A percentile compares a stretch with the other conserved stretches of the same genome.
Evolutionary conservation across 179 eudicot species (phyloP).

Genomic region (Silene vulgaris): DNA sequence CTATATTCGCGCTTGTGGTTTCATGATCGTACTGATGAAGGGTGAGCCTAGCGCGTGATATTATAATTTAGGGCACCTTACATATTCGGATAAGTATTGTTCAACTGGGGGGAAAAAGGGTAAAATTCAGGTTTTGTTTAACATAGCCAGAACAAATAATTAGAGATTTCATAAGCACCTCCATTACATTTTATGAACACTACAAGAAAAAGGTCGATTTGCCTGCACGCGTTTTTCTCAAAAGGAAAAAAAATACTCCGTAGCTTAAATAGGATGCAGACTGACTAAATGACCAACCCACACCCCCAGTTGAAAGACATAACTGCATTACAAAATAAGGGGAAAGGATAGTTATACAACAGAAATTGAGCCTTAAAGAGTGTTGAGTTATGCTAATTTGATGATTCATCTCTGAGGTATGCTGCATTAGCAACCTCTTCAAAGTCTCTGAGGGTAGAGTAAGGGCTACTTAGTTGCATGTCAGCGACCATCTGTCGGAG

Average conservation of each 20-base stretch:
- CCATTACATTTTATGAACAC: slow-evolving; percentile 1
- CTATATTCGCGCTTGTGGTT: background rate
- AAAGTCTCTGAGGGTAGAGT: slow-evolving; percentile 43
- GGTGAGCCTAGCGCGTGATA: background rate
- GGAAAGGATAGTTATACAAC: slow-evolving; percentile 10
- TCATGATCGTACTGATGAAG: slow-evolving; percentile 11
- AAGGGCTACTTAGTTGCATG: slow-evolving; percentile 70
- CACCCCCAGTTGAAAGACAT: background rate
- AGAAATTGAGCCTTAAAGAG: slow-evolving; percentile 9
- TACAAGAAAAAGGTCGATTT: too few species aligned
- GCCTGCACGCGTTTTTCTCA: slow-evolving; percentile 11
- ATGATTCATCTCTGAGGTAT: slow-evolving; percentile 45
- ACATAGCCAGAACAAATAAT: slow-evolving; percentile 13
- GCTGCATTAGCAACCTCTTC: slow-evolving; percentile 51
- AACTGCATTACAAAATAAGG: slow-evolving; percentile 6
- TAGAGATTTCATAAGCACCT: slow-evolving; percentile 12
- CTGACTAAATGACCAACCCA: slow-evolving; percentile 15
- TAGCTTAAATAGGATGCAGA: slow-evolving; percentile 12
- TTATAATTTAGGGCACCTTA: slow-evolving; percentile 4
- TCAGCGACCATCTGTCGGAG: slow-evolving; percentile 68
- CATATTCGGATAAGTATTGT: background rate
- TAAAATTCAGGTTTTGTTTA: slow-evolving; percentile 1
- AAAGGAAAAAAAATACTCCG: slow-evolving; percentile 5
- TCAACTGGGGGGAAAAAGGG: background rate
- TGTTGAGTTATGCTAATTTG: slow-evolving; percentile 27